Evolutionary conservation across 2,329 filamentous ascomycete species (phyloP), one percentile per base, ranked within the genome.

Genomic region (Alternaria atra): DNA sequence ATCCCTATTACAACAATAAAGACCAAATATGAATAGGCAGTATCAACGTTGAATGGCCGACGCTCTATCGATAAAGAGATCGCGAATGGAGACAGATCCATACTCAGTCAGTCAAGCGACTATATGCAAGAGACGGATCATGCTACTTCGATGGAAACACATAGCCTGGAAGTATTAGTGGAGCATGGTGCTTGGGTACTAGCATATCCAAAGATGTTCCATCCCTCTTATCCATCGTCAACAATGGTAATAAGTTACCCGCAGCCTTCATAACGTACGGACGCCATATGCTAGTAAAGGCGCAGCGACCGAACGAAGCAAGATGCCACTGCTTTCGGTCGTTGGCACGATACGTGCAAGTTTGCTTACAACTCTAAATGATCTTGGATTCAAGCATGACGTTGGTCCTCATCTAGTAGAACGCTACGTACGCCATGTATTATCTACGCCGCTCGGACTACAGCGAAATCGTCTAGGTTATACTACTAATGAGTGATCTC

Each of bases 61-160:
- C 20, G 20, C 67, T 39, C 71, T 70, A 52, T 69, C 69, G 29
- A 68, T 66, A 54, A 69, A 71, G 10, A 67, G 54, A 15, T 66
- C 66, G 47, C 67, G 62, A 27, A 67, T 63, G 55, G 69, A 65
- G 5, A 69, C 60, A 42, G 63, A 65, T 30, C 20, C 59, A 25
- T 4, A 35, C 15, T 9, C 29, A n/a, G n/a, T 42, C 40, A 43
- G 35, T 48, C 35, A 44, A 40, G 37, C n/a, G 35, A 39, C 35
- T 5, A 20, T n/a, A 39, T n/a, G 6, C 35, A 39, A 20, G 37
- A 40, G 17, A 23, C 37, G 3, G 37, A 23, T 12, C 10, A 40
- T 40, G 9, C 37, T 40, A 40, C n/a, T 42, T 6, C n/a, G 27
- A 40, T 5, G 7, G 9, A 42, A 7, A 42, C 17, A 29, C 17